Base-by-base conservation (phyloP, 306 rosid genomes). In the Ormosia emarginata region DNA sequence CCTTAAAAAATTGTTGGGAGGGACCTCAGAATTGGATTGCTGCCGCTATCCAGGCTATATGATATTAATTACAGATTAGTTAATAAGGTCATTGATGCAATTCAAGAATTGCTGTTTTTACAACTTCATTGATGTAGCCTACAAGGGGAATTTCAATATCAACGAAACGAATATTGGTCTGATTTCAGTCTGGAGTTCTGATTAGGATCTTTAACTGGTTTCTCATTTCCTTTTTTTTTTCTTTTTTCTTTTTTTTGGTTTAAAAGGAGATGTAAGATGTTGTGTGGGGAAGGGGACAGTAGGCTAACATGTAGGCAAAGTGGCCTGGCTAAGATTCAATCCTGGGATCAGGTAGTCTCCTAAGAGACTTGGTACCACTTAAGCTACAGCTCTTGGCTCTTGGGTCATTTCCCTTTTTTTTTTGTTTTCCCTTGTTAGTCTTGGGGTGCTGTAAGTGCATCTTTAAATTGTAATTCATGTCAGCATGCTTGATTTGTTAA, bases 251-350 rank as follows among this genome's bases (percentile, higher is more conserved):
- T 18, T 18, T 36, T 36, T n/a, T 3, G 41, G 69, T 29, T 75
- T 14, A 75, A 61, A 76, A 47, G 55, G 55, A 39, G 7, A 2
- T 29, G 58, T 58, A 46, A 6, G 39, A 37, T 2, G 32, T 41
- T 75, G 17, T 64, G 53, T 50, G 80, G 32, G 37, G 46, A 52
- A 73, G 37, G 56, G 58, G 8, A 36, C 58, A 13, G 36, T 52
- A 39, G 67, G 75, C 50, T 53, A 74, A 81, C 55, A 56, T 81
- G 65, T 7, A 64, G 59, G 75, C 52, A 17, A 53, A 73, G 39
- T 66, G 52, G 11, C 75, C 50, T 5, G 55, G 67, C 66, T 17
- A 66, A 15, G 62, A 36, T 81, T 72, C n/a, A 74, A 36, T 44
- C 47, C 30, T 34, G 41, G 50, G 70, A 68, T 57, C 13, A 11